phyloP scores from a whole-genome alignment of 306 rosid genomes.

The Chamaecrista fasciculata region DNA sequence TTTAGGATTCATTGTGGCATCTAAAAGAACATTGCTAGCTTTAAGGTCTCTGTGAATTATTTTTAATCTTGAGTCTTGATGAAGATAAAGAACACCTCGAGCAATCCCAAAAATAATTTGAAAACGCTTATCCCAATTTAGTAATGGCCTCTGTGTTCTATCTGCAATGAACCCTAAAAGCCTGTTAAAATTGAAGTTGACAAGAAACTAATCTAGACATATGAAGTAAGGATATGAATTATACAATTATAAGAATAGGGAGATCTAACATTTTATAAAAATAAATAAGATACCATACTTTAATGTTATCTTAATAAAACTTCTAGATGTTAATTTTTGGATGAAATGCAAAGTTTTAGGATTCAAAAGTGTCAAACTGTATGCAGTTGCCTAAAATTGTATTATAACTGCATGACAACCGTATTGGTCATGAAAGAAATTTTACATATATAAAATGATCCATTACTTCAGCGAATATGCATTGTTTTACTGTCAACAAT shows the following conservation, averaged over 20 bases:
- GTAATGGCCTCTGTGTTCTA: not conserved
- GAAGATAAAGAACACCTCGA: slow-evolving; percentile 33
- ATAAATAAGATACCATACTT: too few relatives aligned
- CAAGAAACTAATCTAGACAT: not conserved
- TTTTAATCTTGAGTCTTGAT: slow-evolving; percentile 36
- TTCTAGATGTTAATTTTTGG: too few relatives aligned
- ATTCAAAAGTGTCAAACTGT: too few relatives aligned
- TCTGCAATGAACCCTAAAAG: not conserved
- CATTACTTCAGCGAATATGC: too few relatives aligned
- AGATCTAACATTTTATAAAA: too few relatives aligned
- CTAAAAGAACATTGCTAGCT: slow-evolving; percentile 30
- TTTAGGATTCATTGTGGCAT: slow-evolving; percentile 25
- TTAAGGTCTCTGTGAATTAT: slow-evolving; percentile 35
- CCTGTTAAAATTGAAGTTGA: not conserved
- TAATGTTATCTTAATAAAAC: too few relatives aligned
- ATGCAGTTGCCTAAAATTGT: too few relatives aligned
- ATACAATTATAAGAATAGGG: too few relatives aligned
- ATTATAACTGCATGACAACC: too few relatives aligned
- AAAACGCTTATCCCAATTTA: slow-evolving; percentile 23
- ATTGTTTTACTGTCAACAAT: not conserved
- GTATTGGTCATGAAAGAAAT: too few relatives aligned
- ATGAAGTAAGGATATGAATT: not conserved
- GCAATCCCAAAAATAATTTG: slow-evolving; percentile 25
- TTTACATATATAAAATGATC: too few relatives aligned
- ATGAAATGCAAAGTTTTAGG: too few relatives aligned